Evolutionary conservation across 1,284 basidiomycete species (phyloP).

Genomic region (Heterobasidion irregulare): DNA sequence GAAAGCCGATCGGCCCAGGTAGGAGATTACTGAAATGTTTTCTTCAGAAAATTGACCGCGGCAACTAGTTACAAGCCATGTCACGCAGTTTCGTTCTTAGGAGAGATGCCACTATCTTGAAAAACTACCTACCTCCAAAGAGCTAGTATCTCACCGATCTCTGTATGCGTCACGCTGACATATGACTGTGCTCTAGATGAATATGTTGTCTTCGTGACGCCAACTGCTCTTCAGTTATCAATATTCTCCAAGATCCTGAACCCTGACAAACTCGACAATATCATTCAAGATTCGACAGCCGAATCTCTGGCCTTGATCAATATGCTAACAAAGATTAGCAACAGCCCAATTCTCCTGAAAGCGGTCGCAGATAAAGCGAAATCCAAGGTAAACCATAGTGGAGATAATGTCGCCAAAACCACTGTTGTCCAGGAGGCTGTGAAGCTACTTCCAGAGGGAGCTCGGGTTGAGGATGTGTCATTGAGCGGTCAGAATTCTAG

Average conservation of each 20-base stretch:
- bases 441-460: slow-evolving; percentile 55
- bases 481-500: slow-evolving; percentile 51
- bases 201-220: slow-evolving; percentile 88
- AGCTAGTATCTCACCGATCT: slow-evolving; percentile 36
- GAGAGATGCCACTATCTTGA: slow-evolving; percentile 76
- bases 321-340: slow-evolving; percentile 85
- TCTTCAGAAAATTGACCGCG: neutral
- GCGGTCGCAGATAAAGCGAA: slow-evolving; percentile 58
- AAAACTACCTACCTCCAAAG: slow-evolving; percentile 87
- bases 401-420: slow-evolving; percentile 30
- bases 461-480: slow-evolving; percentile 60
- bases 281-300: slow-evolving; percentile 60
- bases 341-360: slow-evolving; percentile 83
- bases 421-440: slow-evolving; percentile 57
- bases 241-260: slow-evolving; percentile 76
- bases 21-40: neutral
- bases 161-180: neutral
- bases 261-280: slow-evolving; percentile 56
- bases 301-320: slow-evolving; percentile 82
- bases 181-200: slow-evolving; percentile 50
- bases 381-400: slow-evolving; percentile 23
- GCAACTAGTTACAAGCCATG: slow-evolving; percentile 59
- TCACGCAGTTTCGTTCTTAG: slow-evolving; percentile 87
- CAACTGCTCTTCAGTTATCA: slow-evolving; percentile 72
- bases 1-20: slow-evolving; percentile 69